Evolutionary conservation across 2,329 filamentous ascomycete genomes (phyloP).

Genomic region (Cladophialophora chaetospira): DNA sequence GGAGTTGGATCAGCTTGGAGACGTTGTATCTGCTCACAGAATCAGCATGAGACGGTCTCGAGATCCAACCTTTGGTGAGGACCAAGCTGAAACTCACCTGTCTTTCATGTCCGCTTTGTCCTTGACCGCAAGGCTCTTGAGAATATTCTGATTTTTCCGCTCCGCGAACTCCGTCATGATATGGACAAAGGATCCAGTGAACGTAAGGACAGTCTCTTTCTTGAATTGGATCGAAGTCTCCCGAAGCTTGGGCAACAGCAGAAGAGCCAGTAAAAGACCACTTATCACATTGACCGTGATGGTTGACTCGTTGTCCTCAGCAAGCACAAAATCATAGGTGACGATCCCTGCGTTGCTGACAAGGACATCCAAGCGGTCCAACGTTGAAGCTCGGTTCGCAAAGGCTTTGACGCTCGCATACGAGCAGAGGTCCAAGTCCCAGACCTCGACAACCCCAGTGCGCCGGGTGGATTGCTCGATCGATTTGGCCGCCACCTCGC

Average conservation of each 20-base stretch:
- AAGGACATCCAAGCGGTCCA: conserved; percentile 39
- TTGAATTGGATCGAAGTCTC: conserved; percentile 17
- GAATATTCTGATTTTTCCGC: conserved; percentile 18
- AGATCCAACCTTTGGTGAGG: too few relatives aligned
- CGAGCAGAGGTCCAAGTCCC: conserved; percentile 47
- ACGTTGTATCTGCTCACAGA: conserved; percentile 1
- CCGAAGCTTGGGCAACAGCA: conserved; percentile 30
- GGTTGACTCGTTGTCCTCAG: conserved; percentile 19
- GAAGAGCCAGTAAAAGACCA: conserved; percentile 27
- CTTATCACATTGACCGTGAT: conserved; percentile 34
- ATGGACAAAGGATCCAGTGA: conserved; percentile 29
- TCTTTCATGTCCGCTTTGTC: conserved; percentile 13
- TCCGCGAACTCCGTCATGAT: conserved; percentile 24
- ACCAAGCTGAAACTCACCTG: not conserved
- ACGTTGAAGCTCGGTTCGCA: conserved; percentile 34
- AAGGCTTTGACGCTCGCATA: conserved; percentile 44
- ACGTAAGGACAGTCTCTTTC: conserved; percentile 17
- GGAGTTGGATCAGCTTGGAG: conserved; percentile 18
- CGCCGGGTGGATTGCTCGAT: conserved; percentile 36
- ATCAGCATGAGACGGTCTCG: not conserved
- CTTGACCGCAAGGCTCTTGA: not conserved
- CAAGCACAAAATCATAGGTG: conserved; percentile 14
- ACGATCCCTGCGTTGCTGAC: conserved; percentile 42
- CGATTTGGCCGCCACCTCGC: conserved; percentile 44
- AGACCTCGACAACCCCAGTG: conserved; percentile 44